A percentile compares a stretch with the other conserved stretches of the same genome.
phyloP scores from a whole-genome alignment of 2,329 filamentous ascomycete genomes.

The Arthrinium phaeospermum region DNA sequence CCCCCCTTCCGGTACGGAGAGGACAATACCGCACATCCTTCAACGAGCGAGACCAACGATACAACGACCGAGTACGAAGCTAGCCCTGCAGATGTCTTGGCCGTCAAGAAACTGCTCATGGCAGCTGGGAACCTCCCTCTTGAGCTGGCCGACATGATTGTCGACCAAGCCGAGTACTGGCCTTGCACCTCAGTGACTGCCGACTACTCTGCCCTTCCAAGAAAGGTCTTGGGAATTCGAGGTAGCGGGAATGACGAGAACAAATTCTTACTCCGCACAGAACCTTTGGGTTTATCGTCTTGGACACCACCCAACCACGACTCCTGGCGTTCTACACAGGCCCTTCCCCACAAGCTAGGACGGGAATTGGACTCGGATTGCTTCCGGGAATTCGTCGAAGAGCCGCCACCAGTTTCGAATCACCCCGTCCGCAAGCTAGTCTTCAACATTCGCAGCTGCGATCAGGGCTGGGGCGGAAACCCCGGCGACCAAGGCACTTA shows the following conservation, averaged over 20 bases:
- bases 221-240: constrained; percentile 24
- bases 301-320: constrained; percentile 34
- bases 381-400: constrained; percentile 45
- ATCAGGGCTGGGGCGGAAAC: constrained; percentile 62
- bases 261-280: constrained; percentile 48
- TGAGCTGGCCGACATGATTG: constrained; percentile 60
- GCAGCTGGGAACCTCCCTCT: constrained; percentile 52
- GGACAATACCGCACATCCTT: not conserved
- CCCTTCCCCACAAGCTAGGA: constrained; percentile 29
- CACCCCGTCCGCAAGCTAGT: constrained; percentile 65
- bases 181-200: constrained; percentile 50
- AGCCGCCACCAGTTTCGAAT: constrained; percentile 47
- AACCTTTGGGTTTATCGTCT: constrained; percentile 46
- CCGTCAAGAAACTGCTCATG: constrained; percentile 54
- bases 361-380: constrained; percentile 41
- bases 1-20: not conserved
- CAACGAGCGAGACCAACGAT: not conserved
- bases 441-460: constrained; percentile 61
- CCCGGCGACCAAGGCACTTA: constrained; percentile 45
- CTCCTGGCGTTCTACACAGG: constrained; percentile 30
- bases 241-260: constrained; percentile 39
- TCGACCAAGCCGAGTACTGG: constrained; percentile 70
- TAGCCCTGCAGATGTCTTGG: constrained; percentile 50
- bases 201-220: constrained; percentile 31
- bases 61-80: constrained; percentile 26